Percentiles rank a stretch among this genome's conserved stretches.
These are phyloP conservation scores for Candida multigemmis DNA, from an alignment of 805 yeast species.

Conservation along the genomic window DNA sequence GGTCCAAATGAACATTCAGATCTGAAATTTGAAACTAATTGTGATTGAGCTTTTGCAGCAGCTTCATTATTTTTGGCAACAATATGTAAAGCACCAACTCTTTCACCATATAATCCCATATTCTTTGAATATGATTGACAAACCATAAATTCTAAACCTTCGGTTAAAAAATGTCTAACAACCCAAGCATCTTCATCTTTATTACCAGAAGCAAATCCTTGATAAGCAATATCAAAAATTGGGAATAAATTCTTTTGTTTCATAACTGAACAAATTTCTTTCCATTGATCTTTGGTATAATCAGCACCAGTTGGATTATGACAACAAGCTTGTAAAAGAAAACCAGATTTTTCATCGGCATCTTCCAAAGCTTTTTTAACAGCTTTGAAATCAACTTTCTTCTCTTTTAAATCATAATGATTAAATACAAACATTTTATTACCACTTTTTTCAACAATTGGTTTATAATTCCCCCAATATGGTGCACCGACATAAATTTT, in stretches of 20 bases:
- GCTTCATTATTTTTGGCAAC: slow-evolving; percentile 10
- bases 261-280: slow-evolving; percentile 14
- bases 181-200: slow-evolving; percentile 45
- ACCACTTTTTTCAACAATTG: slow-evolving; percentile 24
- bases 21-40: slow-evolving; percentile 24
- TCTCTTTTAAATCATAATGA: slow-evolving; percentile 20
- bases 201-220: slow-evolving; percentile 43
- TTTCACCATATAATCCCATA: slow-evolving; percentile 32
- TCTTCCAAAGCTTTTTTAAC: slow-evolving; percentile 14
- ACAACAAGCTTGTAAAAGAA: slow-evolving; percentile 33
- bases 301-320: slow-evolving; percentile 39
- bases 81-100: slow-evolving; percentile 29
- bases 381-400: slow-evolving; percentile 19
- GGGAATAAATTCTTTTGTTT: slow-evolving; percentile 16
- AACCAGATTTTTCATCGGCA: slow-evolving; percentile 23
- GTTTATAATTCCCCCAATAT: slow-evolving; percentile 29
- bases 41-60: slow-evolving; percentile 10
- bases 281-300: slow-evolving; percentile 28
- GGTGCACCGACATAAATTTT: slow-evolving; percentile 29
- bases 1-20: slow-evolving; percentile 38
- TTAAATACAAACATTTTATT: slow-evolving; percentile 15
- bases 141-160: slow-evolving; percentile 33
- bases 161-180: slow-evolving; percentile 21
- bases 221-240: slow-evolving; percentile 33
- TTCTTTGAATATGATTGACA: slow-evolving; percentile 33